Evolutionary conservation across 805 yeast species (phyloP).

Genomic region (Myxozyma mucilagina): DNA sequence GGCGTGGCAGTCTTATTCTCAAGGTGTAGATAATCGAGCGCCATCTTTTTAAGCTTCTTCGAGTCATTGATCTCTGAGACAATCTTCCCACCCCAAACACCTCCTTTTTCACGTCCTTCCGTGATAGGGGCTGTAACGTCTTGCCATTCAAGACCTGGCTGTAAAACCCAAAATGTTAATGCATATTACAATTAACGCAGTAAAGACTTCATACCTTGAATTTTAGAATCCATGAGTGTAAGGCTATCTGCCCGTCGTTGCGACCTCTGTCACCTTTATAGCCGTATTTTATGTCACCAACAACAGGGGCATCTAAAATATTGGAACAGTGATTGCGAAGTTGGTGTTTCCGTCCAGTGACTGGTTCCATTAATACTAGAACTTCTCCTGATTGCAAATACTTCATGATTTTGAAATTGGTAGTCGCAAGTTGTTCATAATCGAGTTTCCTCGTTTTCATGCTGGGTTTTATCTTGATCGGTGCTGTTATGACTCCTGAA

Average conservation of each 20-base stretch:
- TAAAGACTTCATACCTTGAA: conserved; percentile 4
- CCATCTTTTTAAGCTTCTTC: too few relatives aligned
- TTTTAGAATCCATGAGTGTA: conserved; percentile 25
- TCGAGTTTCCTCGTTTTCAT: not conserved
- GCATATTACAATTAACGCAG: not conserved
- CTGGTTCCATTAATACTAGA: conserved; percentile 19
- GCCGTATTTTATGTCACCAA: conserved; percentile 23
- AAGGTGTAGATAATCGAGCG: too few relatives aligned
- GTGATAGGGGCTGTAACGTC: conserved; percentile 9
- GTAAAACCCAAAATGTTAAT: not conserved
- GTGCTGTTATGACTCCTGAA: not conserved
- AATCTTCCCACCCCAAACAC: conserved; percentile 5
- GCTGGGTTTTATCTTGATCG: not conserved
- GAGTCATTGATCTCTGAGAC: not conserved
- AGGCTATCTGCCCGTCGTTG: conserved; percentile 13
- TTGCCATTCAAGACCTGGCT: conserved; percentile 11
- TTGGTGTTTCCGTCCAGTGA: conserved; percentile 30
- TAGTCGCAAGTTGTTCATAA: not conserved
- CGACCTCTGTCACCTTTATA: not conserved
- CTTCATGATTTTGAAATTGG: conserved; percentile 10
- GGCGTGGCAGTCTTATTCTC: too few relatives aligned
- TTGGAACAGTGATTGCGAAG: conserved; percentile 28
- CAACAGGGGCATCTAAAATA: conserved; percentile 25
- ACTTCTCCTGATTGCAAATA: not conserved
- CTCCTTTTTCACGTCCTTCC: not conserved